Evolutionary conservation across 768 basidiomycete species (phyloP).

Genomic region (Vararia minispora): DNA sequence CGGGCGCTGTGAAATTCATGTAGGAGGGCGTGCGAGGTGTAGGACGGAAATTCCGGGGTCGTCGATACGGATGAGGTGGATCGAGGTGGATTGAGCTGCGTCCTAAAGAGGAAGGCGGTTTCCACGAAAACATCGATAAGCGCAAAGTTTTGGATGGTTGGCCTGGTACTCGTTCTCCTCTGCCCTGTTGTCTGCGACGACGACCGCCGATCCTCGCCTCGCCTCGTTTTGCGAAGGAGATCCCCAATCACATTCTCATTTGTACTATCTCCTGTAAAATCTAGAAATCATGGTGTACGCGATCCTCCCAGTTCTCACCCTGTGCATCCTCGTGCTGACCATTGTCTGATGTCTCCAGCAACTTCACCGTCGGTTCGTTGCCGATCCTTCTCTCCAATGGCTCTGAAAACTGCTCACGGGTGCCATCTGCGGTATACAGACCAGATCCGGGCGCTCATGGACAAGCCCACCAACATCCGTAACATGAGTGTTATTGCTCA

Average conservation of each 20-base stretch:
- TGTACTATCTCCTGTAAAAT: conserved; percentile 24
- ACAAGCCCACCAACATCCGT: conserved; percentile 84
- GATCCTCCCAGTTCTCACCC: conserved; percentile 17
- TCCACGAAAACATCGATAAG: too few species aligned
- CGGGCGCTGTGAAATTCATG: too few species aligned
- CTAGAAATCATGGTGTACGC: conserved; percentile 78
- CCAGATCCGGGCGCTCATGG: conserved; percentile 83
- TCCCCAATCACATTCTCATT: conserved; percentile 7
- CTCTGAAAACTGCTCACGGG: conserved; percentile 21
- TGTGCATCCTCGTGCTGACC: not conserved
- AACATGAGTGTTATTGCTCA: conserved; percentile 94
- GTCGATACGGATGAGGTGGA: too few species aligned
- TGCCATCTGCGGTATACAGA: conserved; percentile 33
- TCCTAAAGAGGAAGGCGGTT: too few species aligned
- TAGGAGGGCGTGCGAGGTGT: too few species aligned
- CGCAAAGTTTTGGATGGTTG: too few species aligned
- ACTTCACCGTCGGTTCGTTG: conserved; percentile 13
- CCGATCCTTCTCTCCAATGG: conserved; percentile 1
- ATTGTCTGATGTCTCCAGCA: conserved; percentile 3
- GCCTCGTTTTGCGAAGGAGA: not conserved
- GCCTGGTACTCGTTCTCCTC: too few species aligned
- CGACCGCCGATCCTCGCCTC: too few species aligned
- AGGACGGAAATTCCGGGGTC: too few species aligned
- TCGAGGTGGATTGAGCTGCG: too few species aligned
- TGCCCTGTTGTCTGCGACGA: too few species aligned